Evolutionary conservation across 805 yeast genomes (phyloP).

Genomic region (Yarrowia deformans): DNA sequence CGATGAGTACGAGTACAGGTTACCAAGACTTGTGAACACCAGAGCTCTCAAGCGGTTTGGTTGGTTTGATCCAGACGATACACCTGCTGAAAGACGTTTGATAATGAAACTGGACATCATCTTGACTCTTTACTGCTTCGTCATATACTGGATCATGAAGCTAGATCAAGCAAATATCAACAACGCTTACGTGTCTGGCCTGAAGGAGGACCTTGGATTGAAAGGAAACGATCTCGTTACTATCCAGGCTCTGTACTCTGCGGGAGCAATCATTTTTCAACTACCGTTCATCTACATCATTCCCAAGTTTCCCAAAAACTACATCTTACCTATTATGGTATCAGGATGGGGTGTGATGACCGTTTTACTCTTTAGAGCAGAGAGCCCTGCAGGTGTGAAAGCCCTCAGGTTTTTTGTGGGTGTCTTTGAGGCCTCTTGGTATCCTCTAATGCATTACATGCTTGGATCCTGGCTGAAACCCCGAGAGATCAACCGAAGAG

Average conservation of each 20-base stretch:
- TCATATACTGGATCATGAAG: background rate
- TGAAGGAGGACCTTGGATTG: background rate
- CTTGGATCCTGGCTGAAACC: background rate
- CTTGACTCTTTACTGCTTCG: background rate
- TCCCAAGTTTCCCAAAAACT: constrained; percentile 6
- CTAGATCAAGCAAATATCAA: background rate
- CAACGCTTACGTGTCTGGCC: background rate
- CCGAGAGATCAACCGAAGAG: background rate
- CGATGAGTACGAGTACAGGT: background rate
- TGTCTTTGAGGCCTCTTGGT: background rate
- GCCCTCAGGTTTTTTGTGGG: background rate
- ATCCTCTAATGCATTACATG: background rate
- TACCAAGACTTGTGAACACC: background rate
- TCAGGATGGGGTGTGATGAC: constrained; percentile 1
- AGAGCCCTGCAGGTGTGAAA: background rate
- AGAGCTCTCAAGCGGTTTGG: background rate
- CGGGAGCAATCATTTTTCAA: background rate
- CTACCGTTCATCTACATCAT: background rate
- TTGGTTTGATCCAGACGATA: background rate
- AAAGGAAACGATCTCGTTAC: background rate
- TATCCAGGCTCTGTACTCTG: background rate
- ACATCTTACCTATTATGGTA: background rate
- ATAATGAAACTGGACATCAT: background rate
- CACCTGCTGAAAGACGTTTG: background rate
- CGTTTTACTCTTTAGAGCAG: background rate